These are phyloP conservation scores for Neostapfia colusana DNA, from an alignment of 176 grass and related monocot species.

Conservation along the genomic window DNA sequence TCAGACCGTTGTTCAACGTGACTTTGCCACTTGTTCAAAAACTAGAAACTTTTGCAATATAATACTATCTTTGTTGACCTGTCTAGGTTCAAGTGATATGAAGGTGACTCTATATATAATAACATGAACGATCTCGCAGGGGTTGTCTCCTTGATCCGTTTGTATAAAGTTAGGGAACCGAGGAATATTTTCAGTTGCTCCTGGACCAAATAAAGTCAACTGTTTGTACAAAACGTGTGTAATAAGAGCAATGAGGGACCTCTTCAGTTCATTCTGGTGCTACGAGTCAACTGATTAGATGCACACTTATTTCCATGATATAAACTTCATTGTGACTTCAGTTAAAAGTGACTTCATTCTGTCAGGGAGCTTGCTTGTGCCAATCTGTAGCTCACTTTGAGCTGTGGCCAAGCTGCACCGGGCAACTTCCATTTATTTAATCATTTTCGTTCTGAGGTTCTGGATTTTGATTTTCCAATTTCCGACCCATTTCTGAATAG, in stretches of 20 bases:
- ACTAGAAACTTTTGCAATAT: slow-evolving; percentile 8
- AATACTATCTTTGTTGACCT: slow-evolving; percentile 13
- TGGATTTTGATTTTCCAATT: too few relatives aligned
- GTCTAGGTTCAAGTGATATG: slow-evolving; percentile 30
- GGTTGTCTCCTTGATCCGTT: slow-evolving; percentile 14
- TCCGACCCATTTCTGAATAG: too few relatives aligned
- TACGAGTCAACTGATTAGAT: slow-evolving; percentile 3
- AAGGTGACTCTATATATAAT: neutral
- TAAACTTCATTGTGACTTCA: neutral
- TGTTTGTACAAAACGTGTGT: slow-evolving; percentile 9
- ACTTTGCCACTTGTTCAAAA: neutral
- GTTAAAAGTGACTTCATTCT: neutral
- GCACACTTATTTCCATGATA: neutral
- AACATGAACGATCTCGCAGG: neutral
- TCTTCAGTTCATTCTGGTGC: neutral
- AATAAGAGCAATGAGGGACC: slow-evolving; percentile 13
- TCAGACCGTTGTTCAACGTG: slow-evolving; percentile 18
- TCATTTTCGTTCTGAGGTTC: too few relatives aligned
- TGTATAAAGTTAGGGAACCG: slow-evolving; percentile 8
- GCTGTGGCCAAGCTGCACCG: neutral
- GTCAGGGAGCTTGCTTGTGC: neutral
- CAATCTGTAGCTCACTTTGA: neutral
- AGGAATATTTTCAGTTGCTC: slow-evolving; percentile 41
- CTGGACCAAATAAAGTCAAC: slow-evolving; percentile 26
- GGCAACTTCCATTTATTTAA: neutral